Evolutionary conservation across 768 basidiomycete genomes (phyloP), one percentile per base, ranked within the genome.

Genomic region (Kwoniella dejecticola): DNA sequence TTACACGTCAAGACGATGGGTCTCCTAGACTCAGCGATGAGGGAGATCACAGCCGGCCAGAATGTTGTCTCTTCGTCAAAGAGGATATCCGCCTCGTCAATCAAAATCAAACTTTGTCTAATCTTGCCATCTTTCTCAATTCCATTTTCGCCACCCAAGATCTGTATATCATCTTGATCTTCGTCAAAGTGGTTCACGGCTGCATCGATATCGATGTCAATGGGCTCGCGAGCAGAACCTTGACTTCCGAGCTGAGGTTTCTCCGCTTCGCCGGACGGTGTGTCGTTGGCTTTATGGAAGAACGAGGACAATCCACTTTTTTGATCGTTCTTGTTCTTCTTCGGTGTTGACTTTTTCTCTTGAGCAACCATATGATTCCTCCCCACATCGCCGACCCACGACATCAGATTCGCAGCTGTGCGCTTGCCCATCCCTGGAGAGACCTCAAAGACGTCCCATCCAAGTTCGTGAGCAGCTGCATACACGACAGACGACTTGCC

Each of bases 1-100:
- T 94, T 96, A 79, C 96, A 98, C 55, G 95, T 98, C 81, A 92
- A 84, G 52, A 99, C 84, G 41, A 99, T 88, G 5, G 96, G 95
- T 57, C 96, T 82, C 68, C 85, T 86, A 67, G 91, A 91, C 17
- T 89, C 84, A 62, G 84, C 86, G 73, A 97, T 92, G 62, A 99
- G 84, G 57, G 85, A 83, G 8, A 88, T 82, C 26, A 97, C 85
- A 1, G 88, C 85, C 15, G 87, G 83, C 91, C 91, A 95, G 78
- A 93, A 98, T 75, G 80, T 94, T 33, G 73, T 71, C 52, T 82
- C 96, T 49, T 92, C 90, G 62, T 85, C 86, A 81, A 87, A 99
- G 47, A 98, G 81, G 41, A 98, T 85, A 78, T 99, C 96, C 6
- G 91, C 95, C 75, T 99, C 96, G 77, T 99, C 96, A 13, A 99